phyloP scores from a whole-genome alignment of 495 filamentous ascomycete species.

The Penicillium desertorum region DNA sequence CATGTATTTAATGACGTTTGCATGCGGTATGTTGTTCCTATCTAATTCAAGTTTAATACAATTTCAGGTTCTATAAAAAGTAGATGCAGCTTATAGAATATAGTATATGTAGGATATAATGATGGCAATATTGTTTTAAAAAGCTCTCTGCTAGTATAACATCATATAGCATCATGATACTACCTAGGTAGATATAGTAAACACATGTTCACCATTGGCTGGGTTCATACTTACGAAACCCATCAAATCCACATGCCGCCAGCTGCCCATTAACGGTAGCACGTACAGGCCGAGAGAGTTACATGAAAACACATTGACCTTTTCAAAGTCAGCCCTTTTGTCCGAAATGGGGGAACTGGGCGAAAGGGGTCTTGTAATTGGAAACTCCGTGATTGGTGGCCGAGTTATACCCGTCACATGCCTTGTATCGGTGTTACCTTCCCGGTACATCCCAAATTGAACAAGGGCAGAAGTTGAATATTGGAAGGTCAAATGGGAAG shows the following conservation, averaged over 20 bases:
- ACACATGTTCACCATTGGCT: constrained; percentile 1
- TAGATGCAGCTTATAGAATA: background rate
- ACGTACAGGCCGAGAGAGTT: constrained; percentile 14
- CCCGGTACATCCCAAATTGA: background rate
- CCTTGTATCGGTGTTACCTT: constrained; percentile 28
- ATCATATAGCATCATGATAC: background rate
- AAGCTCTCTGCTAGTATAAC: background rate
- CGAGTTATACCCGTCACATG: constrained; percentile 29
- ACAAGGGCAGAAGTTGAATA: background rate
- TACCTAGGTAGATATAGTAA: background rate
- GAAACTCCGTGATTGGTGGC: constrained; percentile 28
- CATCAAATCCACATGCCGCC: constrained; percentile 15
- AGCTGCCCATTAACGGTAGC: background rate
- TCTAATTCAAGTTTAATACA: background rate
- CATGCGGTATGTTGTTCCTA: constrained; percentile 28
- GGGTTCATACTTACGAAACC: background rate
- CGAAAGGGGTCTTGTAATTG: constrained; percentile 22
- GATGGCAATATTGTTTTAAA: background rate
- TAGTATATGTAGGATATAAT: background rate
- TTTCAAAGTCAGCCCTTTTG: constrained; percentile 21
- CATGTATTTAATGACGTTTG: constrained; percentile 47
- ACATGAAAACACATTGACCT: constrained; percentile 7
- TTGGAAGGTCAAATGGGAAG: constrained; percentile 2
- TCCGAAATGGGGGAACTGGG: constrained; percentile 16
- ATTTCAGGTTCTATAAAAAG: background rate